Evolutionary conservation across 129 eudicot species (phyloP).

Genomic region (Tagetes erecta): DNA sequence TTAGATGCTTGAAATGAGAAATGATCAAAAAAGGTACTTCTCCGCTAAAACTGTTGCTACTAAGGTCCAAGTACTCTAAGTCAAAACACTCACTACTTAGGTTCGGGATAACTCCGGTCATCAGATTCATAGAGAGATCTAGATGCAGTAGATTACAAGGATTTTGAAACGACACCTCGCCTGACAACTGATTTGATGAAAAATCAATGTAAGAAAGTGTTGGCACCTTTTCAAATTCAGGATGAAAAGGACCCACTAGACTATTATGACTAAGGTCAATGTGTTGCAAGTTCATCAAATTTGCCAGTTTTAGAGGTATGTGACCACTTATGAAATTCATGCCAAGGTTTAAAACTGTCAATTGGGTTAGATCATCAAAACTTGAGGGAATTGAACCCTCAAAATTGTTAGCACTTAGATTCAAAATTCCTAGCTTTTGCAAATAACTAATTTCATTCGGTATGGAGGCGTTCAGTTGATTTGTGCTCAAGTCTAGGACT

Average conservation of each 20-base stretch:
- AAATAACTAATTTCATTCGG: neutral
- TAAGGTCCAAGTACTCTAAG: conserved; percentile 15
- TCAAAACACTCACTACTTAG: neutral
- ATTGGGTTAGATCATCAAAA: neutral
- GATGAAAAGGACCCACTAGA: neutral
- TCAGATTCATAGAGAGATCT: conserved; percentile 3
- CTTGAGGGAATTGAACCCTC: conserved; percentile 18
- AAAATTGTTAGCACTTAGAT: neutral
- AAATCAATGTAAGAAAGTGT: conserved; percentile 13
- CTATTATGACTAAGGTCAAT: conserved; percentile 15
- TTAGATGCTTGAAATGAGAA: neutral
- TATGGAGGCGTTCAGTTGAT: conserved; percentile 7
- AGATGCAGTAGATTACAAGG: neutral
- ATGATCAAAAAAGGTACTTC: neutral
- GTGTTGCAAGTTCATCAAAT: neutral
- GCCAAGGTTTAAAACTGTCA: neutral
- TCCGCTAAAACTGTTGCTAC: conserved; percentile 11
- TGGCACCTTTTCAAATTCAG: neutral
- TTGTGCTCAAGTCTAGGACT: conserved; percentile 13
- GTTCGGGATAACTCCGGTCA: neutral
- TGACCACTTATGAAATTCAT: conserved; percentile 11
- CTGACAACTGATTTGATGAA: conserved; percentile 12
- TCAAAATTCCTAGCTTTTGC: neutral
- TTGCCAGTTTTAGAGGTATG: neutral
- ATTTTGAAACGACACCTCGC: conserved; percentile 2